These are phyloP conservation scores for Fusarium nygamai DNA, from an alignment of 2,329 filamentous ascomycete genomes.

Conservation along the genomic window DNA sequence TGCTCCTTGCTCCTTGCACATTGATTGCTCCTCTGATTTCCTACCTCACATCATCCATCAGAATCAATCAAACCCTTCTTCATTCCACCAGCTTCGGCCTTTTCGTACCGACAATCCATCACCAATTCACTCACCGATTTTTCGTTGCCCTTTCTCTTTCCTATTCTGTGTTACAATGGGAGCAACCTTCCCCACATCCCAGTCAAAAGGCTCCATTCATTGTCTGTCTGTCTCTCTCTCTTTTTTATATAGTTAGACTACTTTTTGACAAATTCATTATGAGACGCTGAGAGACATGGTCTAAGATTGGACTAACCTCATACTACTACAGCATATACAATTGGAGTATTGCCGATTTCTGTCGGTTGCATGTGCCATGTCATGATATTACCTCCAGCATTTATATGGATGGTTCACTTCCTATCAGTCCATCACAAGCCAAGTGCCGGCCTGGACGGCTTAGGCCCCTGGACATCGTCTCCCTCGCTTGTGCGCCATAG, in stretches of 20 bases:
- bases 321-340: neutral
- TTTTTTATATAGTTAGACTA: neutral
- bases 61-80: constrained; percentile 9
- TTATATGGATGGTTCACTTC: neutral
- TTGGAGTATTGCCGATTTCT: neutral
- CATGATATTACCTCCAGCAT: neutral
- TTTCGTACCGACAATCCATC: constrained; percentile 16
- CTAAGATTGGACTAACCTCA: neutral
- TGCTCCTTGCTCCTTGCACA: neutral
- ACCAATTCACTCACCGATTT: constrained; percentile 12
- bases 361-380: neutral
- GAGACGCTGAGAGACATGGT: neutral
- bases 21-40: constrained; percentile 6
- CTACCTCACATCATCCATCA: constrained; percentile 22
- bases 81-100: constrained; percentile 7
- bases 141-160: constrained; percentile 3
- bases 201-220: neutral
- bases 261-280: neutral
- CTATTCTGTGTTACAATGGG: neutral
- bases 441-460: constrained; percentile 25
- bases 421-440: constrained; percentile 22
- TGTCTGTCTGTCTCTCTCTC: neutral
- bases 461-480: constrained; percentile 4
- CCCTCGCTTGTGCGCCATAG: constrained; percentile 11
- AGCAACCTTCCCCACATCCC: neutral